These are phyloP conservation scores for Aspergillus quadrilineatus DNA, from an alignment of 2,329 filamentous ascomycete genomes.

Conservation along the genomic window DNA sequence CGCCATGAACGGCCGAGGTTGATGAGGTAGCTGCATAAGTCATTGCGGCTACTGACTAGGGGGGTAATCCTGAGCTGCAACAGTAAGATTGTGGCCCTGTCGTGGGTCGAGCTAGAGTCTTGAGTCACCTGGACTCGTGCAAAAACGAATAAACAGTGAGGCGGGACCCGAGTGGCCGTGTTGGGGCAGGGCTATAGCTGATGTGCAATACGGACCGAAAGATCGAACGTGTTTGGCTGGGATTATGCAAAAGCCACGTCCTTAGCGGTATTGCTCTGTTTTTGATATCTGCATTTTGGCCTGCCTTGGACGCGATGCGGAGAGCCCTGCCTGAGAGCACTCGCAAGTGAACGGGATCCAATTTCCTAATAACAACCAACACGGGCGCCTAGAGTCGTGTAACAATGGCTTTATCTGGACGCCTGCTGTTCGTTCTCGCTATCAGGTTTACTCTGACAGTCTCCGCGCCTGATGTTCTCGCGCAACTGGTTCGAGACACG, in stretches of 20 bases:
- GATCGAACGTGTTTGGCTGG: slow-evolving; percentile 31
- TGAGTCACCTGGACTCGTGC: slow-evolving; percentile 42
- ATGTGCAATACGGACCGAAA: slow-evolving; percentile 34
- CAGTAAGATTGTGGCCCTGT: slow-evolving; percentile 25
- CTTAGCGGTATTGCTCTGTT: slow-evolving; percentile 40
- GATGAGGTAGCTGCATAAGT: slow-evolving; percentile 38
- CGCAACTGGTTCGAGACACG: slow-evolving; percentile 18
- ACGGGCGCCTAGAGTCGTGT: slow-evolving; percentile 22
- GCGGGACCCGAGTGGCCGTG: slow-evolving; percentile 29
- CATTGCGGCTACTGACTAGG: slow-evolving; percentile 36
- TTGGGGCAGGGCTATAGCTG: slow-evolving; percentile 29
- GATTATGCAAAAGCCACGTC: slow-evolving; percentile 38
- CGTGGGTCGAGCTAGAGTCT: slow-evolving; percentile 33
- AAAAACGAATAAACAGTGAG: slow-evolving; percentile 34
- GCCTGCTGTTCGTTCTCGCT: slow-evolving; percentile 10
- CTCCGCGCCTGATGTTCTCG: slow-evolving; percentile 9
- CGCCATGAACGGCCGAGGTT: slow-evolving; percentile 38
- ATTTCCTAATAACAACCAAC: slow-evolving; percentile 27
- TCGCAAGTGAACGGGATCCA: slow-evolving; percentile 27
- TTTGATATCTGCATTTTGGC: slow-evolving; percentile 48
- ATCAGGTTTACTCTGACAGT: slow-evolving; percentile 15
- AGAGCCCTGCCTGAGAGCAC: slow-evolving; percentile 44
- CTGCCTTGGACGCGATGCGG: slow-evolving; percentile 39
- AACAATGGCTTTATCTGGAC: slow-evolving; percentile 20
- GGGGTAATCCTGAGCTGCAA: slow-evolving; percentile 33